Conservation (phyloP, 2,329 filamentous ascomycete genomes). For the Aspergillus floridensis region DNA sequence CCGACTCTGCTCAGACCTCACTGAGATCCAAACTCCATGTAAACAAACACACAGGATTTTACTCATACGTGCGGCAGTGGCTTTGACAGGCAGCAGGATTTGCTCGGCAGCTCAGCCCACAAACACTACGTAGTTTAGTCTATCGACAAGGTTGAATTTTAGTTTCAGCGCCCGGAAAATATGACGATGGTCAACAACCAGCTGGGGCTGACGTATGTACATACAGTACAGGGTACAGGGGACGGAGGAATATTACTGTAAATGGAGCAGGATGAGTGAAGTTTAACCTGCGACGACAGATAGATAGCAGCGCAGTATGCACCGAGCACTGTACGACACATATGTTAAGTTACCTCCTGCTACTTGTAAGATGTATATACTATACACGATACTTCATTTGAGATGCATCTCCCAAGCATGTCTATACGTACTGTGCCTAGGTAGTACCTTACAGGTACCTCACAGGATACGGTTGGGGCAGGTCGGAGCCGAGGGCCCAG, state of each 20-base stretch:
- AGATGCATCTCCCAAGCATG: too few relatives aligned
- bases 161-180: not conserved
- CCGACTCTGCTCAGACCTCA: not conserved
- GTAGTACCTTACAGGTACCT: too few relatives aligned
- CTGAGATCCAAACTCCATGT: not conserved
- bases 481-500: not conserved
- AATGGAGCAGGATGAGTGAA: too few relatives aligned
- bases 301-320: too few relatives aligned
- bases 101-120: not conserved
- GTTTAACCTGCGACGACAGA: too few relatives aligned
- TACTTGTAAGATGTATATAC: too few relatives aligned
- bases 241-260: too few relatives aligned
- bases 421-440: too few relatives aligned
- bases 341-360: too few relatives aligned
- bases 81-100: not conserved
- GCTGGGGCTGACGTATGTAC: not conserved
- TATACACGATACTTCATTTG: too few relatives aligned
- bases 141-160: not conserved
- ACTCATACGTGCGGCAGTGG: not conserved
- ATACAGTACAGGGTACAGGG: not conserved
- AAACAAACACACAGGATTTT: not conserved
- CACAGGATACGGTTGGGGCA: too few relatives aligned
- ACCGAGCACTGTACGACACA: too few relatives aligned
- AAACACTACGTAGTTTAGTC: not conserved
- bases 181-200: not conserved